These are phyloP conservation scores for Diaporthe caulivora DNA, from an alignment of 2,329 filamentous ascomycete genomes.

Conservation along the genomic window DNA sequence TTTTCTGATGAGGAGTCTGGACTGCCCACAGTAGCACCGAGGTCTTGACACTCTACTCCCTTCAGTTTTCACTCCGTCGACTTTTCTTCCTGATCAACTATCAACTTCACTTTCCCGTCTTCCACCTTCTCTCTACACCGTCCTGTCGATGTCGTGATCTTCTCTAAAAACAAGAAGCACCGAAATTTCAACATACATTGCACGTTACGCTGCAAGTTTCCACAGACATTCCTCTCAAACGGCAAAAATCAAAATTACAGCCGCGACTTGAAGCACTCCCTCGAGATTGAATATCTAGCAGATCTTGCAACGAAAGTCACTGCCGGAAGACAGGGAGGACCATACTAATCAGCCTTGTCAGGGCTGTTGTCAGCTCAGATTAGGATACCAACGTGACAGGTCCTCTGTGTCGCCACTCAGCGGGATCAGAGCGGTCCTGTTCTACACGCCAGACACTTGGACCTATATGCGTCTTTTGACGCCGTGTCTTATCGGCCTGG, in stretches of 20 bases:
- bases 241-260: conserved; percentile 39
- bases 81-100: not conserved
- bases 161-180: conserved; percentile 6
- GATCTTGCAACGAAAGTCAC: not conserved
- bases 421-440: conserved; percentile 14
- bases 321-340: conserved; percentile 29
- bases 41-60: conserved; percentile 7
- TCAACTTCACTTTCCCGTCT: not conserved
- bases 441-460: conserved; percentile 24
- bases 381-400: conserved; percentile 16
- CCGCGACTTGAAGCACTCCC: conserved; percentile 31
- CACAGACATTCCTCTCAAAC: conserved; percentile 34
- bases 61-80: conserved; percentile 6
- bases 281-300: not conserved
- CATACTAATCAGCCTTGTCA: not conserved
- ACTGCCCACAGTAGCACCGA: conserved; percentile 12
- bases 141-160: not conserved
- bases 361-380: conserved; percentile 20
- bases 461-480: conserved; percentile 29
- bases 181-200: conserved; percentile 19
- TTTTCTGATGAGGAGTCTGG: conserved; percentile 9
- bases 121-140: not conserved
- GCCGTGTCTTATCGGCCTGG: conserved; percentile 35
- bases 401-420: not conserved
- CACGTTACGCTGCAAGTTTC: conserved; percentile 16